Base-by-base conservation (phyloP, 345 rosid species). In the Aethionema arabicum region DNA sequence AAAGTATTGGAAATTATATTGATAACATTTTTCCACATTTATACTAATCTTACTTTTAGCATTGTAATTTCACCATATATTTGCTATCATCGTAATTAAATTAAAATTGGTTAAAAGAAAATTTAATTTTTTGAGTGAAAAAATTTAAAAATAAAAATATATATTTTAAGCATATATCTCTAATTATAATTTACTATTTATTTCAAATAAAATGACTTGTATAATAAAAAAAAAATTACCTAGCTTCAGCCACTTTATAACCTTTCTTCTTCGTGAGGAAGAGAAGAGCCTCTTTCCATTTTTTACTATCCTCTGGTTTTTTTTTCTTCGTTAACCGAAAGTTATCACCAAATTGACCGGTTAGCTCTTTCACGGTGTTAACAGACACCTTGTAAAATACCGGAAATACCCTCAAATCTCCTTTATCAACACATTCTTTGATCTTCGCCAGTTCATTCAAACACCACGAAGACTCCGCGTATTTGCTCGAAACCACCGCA, bases 401-500 rank as follows among this genome's bases (percentile, higher is more conserved):
- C 5, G 69, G 61, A 43, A 53, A 33, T 0, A 50, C 70, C 21
- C 13, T 55, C 38, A 50, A 9, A 14, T 38, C 39, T 3, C 32
- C 3, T 21, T 7, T 3, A 0, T 48, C 0, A 3, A 37, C 63
- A 47, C 70, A 32, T 0, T 49, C 42, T 8, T 0, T 15, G 29
- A 66, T 66, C 63, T 6, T 46, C 5, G 6, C 36, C 8, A 66
- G 43, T 33, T 66, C 70, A 2, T 7, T 11, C 27, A 66, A 56
- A 21, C 63, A 38, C 42, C 27, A 9, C 0, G 0, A 49, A 37
- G 65, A 63, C 45, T 44, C 1, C 51, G 33, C 6, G 56, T 56
- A 33, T 66, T 40, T 14, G 31, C 70, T 44, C 33, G 76, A 63
- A 48, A 66, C 29, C 4, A 66, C 55, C 0, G 55, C 70, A 2